Percentiles rank a stretch among this genome's conserved stretches.
phyloP scores from a whole-genome alignment of 106 monocot genomes.

The Narthecium ossifragum region DNA sequence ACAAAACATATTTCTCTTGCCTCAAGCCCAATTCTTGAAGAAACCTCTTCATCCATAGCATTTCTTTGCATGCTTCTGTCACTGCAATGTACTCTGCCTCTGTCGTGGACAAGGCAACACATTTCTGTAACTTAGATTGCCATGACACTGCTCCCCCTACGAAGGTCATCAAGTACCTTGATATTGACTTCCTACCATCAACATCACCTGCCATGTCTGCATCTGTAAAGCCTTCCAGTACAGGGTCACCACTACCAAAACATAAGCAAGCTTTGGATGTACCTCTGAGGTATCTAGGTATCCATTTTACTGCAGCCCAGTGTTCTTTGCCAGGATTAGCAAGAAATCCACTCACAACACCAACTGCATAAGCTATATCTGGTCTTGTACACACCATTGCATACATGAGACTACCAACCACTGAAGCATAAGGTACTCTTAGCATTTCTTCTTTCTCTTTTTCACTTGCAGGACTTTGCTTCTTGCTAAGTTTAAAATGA shows the following conservation, averaged over 20 bases:
- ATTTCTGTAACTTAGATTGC: not conserved
- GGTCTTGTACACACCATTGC: not conserved
- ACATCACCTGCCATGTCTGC: not conserved
- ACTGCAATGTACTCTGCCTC: not conserved
- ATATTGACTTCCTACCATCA: not conserved
- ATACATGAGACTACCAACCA: not conserved
- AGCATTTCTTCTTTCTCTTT: not conserved
- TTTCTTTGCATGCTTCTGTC: not conserved
- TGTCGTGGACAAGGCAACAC: not conserved
- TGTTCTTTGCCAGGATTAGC: not conserved
- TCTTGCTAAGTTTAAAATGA: not conserved
- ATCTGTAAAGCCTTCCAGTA: not conserved
- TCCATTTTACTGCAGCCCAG: not conserved
- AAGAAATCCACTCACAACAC: not conserved
- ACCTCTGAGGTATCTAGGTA: not conserved
- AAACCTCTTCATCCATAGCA: conserved; percentile 2
- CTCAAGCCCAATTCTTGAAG: not conserved
- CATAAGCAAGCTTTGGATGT: not conserved
- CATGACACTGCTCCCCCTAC: not conserved
- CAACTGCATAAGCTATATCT: not conserved
- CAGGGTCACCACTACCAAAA: not conserved
- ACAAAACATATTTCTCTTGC: not conserved
- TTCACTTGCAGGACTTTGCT: not conserved
- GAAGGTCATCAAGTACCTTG: not conserved
- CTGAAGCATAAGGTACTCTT: not conserved